Evolutionary conservation across 73 alveolate species (phyloP), one percentile per base, ranked within the genome.

Genomic region (Urostyla sp.): DNA sequence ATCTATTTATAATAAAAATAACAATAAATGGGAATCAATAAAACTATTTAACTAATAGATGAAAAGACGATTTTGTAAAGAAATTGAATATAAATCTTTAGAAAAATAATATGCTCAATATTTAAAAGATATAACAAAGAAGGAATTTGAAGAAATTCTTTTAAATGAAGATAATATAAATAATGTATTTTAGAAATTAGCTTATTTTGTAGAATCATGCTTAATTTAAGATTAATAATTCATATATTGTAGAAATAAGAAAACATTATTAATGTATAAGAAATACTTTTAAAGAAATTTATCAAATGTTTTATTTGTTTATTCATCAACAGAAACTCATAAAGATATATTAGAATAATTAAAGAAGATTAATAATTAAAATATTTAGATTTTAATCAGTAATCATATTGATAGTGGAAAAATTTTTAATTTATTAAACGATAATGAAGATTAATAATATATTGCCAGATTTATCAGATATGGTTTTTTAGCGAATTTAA

Each of bases 181-280:
- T 48, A 69, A 69, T 2, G 36, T 31, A 13, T 69, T 69, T 48
- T 67, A 54, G 8, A 6, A 1, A 13, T 30, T 69, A 0, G 7
- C 72, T 48, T 1, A 44, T n/a, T 69, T 48, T 69, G 49, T 69
- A 20, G 67, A 69, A 48, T n/a, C 72, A 69, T 49, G 20, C 53
- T 27, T 31, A 46, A 16, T 10, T 46, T 2, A 69, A 18, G 18
- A 21, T 1, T 6, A 10, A 8, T 40, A 3, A 58, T 7, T 69
- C 20, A 69, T 69, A 3, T 48, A 15, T 48, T 49, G 30, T 6
- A 24, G 49, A 8, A 69, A 53, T 6, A 48, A 40, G 16, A 37
- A 27, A n/a, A 69, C 49, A 55, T 69, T 69, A 8, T 27, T 46
- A 36, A 46, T 69, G 20, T 69, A 69, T 28, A 69, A 69, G 34